Base-by-base conservation (phyloP, 2,329 filamentous ascomycete genomes). In the Colletotrichum tanaceti region DNA sequence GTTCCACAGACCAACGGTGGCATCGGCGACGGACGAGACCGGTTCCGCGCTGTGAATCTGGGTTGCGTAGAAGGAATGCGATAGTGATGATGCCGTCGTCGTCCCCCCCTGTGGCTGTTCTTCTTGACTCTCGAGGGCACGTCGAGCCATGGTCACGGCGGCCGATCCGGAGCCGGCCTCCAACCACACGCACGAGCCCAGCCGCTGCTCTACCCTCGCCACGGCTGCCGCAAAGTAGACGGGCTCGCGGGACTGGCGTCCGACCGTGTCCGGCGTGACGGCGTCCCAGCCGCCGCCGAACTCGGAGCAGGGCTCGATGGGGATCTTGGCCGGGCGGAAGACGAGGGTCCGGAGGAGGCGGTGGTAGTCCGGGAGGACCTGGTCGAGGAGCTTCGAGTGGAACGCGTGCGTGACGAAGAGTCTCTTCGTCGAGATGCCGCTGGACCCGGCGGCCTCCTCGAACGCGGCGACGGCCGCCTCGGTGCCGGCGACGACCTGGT, bases 91-190 rank as follows among this genome's bases (percentile, higher is more conserved):
- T 4, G 2, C 24, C 24, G 2, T 20, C 13, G 54, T 5, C 9
- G 7, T 4, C n/a, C n/a, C n/a, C n/a, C n/a, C n/a, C n/a, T n/a
- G n/a, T n/a, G n/a, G n/a, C n/a, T n/a, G n/a, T n/a, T n/a, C n/a
- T n/a, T 32, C 6, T 9, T 24, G 46, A 24, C 44, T 69, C 0
- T 64, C 66, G 14, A 79, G 64, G 0, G 77, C 77, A 2, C 76
- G 75, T 13, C 72, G 68, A 0, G 74, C 74, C 78, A 82, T 81
- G 11, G 64, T 28, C 0, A 77, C 76, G 6, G 81, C 74, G 2
- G 77, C 76, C 0, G 80, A 79, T 35, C 71, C 71, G 1, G 76
- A 75, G 4, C 78, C 78, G 4, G 75, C 76, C 58, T 80, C 79
- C 9, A 80, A 64, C 73, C 74, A 79, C 32, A 77, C 60, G 38